Base-by-base conservation (phyloP, 2,329 filamentous ascomycete genomes). In the Diaporthe sp. region DNA sequence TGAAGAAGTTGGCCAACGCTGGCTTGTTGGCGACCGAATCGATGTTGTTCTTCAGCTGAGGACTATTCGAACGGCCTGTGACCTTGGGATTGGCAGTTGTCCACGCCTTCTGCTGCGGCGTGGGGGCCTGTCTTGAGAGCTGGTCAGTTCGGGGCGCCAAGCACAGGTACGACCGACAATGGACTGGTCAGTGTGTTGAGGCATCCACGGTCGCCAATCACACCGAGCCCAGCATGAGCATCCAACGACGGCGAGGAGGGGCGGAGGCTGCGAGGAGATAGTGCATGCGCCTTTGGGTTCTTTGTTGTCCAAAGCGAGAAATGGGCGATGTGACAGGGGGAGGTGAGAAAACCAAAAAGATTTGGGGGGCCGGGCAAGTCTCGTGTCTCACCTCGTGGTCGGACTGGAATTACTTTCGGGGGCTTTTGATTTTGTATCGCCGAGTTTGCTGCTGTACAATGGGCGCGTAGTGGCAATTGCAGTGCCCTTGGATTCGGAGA, bases 371-470 rank as follows among this genome's bases (percentile, higher is more conserved):
- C 76, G 78, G 73, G 71, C 73, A 79, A 77, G 77, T 79, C 76
- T 80, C 76, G 80, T 82, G 80, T 82, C 82, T 82, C 78, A 83
- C 82, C 82, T 83, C 57, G 79, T 78, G 77, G 80, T 79, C 77
- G 80, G 77, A 76, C 76, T 80, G 71, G 81, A 78, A 72, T 61
- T 77, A 65, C 78, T 79, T 71, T 80, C 79, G 75, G 78, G 75
- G 22, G 73, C 73, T 75, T 77, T 79, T 68, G 77, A 67, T 76
- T 80, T 79, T 75, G 78, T 79, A 76, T 81, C 79, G 77, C 79
- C 79, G 72, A 82, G 78, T 80, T 82, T 82, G 81, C 80, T 82
- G 79, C 81, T 82, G 77, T 82, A 82, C 58, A 81, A 76, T 55
- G 81, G 79, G 70, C 81, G 77, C 12, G 78, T 51, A 31, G 57